Evolutionary conservation across 306 rosid genomes (phyloP).

Genomic region (Cucumis sativus): DNA sequence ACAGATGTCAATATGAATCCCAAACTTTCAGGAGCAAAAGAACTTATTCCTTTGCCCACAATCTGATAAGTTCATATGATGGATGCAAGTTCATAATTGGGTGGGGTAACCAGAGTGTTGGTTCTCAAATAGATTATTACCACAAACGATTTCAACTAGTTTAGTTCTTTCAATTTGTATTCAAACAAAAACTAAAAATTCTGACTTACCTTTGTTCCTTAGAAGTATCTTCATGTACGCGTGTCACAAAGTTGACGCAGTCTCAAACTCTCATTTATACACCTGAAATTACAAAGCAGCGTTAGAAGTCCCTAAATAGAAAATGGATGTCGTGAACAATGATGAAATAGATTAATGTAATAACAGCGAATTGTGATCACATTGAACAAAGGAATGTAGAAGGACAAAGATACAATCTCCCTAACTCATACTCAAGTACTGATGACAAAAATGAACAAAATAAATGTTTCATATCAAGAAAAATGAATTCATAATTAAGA

Average conservation of each 20-base stretch:
- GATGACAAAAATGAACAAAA: neutral
- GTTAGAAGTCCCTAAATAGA: neutral
- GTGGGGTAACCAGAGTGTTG: neutral
- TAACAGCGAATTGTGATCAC: neutral
- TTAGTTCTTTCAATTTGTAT: neutral
- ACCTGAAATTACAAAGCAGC: neutral
- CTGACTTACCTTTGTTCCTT: conserved; percentile 31
- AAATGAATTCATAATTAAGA: neutral
- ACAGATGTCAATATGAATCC: neutral
- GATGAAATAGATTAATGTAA: neutral
- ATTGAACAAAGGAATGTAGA: neutral
- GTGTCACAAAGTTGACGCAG: neutral
- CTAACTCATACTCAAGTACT: neutral
- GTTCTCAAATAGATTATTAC: neutral
- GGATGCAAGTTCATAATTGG: neutral
- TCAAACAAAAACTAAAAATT: neutral
- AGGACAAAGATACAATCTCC: neutral
- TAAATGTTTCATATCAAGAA: neutral
- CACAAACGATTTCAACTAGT: neutral
- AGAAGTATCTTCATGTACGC: conserved; percentile 39
- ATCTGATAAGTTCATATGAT: neutral
- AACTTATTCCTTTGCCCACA: neutral
- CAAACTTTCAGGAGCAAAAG: neutral
- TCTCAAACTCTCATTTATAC: neutral
- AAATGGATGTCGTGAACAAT: neutral